Conservation (phyloP, 2,329 filamentous ascomycete genomes). For the Bipolaris victoriae region DNA sequence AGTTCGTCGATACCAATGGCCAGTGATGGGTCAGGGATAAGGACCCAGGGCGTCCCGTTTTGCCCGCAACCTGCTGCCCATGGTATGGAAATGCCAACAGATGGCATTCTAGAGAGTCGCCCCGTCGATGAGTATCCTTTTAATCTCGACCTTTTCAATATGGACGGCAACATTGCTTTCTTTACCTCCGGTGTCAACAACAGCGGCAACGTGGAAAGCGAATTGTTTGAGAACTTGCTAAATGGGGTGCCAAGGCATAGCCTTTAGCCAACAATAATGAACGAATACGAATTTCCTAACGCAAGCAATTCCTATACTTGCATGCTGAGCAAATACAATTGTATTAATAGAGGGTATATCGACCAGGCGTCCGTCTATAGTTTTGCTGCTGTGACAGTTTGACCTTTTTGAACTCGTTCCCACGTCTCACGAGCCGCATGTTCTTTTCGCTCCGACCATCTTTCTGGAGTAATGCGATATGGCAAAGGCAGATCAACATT, state of each 20-base stretch:
- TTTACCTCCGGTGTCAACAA: slow-evolving; percentile 15
- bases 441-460: slow-evolving; percentile 12
- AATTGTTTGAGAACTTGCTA: slow-evolving; percentile 15
- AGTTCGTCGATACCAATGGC: not conserved
- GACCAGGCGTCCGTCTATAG: not conserved
- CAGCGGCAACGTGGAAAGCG: slow-evolving; percentile 9
- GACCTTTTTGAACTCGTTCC: slow-evolving; percentile 1
- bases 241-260: not conserved
- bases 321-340: no score
- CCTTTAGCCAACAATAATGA: not conserved
- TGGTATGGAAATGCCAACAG: not conserved
- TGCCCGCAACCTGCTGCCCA: not conserved
- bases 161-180: slow-evolving; percentile 14
- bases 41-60: not conserved
- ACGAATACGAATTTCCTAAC: not conserved
- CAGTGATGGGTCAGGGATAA: not conserved
- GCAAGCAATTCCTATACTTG: not conserved
- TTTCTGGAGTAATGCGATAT: slow-evolving; percentile 12
- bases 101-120: not conserved
- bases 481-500: slow-evolving; percentile 15
- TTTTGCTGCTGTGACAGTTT: slow-evolving; percentile 4
- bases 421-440: slow-evolving; percentile 13
- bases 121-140: slow-evolving; percentile 16
- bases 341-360: not conserved
- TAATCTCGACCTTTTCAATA: slow-evolving; percentile 17